Evolutionary conservation across 1,139 yeast genomes (phyloP).

Genomic region (Sugiyamaella castrensis): DNA sequence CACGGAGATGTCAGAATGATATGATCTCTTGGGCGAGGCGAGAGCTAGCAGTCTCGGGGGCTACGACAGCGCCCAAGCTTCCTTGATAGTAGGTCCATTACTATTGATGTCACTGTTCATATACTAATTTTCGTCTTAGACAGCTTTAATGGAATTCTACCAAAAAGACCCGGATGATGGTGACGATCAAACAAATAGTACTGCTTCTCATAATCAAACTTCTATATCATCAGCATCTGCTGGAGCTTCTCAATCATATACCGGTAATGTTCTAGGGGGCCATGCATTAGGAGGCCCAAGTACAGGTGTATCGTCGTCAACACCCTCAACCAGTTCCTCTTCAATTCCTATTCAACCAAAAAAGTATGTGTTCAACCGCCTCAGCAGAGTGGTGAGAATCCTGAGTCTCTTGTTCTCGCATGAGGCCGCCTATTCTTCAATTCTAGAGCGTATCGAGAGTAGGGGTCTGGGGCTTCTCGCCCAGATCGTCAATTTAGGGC

Average conservation of each 20-base stretch:
- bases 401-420: no score
- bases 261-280: constrained; percentile 7
- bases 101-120: background rate
- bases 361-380: no score
- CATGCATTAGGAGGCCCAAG: background rate
- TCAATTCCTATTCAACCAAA: no score
- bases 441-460: no score
- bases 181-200: constrained; percentile 5
- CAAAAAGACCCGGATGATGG: constrained; percentile 13
- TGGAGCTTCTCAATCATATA: background rate
- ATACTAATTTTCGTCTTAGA: constrained; percentile 5
- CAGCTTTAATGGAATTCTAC: constrained; percentile 15
- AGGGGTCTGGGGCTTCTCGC: background rate
- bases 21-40: no score
- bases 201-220: background rate
- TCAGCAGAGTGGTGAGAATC: no score
- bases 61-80: no score
- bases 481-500: background rate
- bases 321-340: background rate
- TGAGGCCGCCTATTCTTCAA: no score
- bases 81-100: no score
- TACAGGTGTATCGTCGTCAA: background rate
- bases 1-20: background rate
- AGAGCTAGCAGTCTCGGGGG: no score
- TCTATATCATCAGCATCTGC: background rate